Base-by-base conservation (phyloP, 1,284 basidiomycete genomes). In the Trametes sp. region DNA sequence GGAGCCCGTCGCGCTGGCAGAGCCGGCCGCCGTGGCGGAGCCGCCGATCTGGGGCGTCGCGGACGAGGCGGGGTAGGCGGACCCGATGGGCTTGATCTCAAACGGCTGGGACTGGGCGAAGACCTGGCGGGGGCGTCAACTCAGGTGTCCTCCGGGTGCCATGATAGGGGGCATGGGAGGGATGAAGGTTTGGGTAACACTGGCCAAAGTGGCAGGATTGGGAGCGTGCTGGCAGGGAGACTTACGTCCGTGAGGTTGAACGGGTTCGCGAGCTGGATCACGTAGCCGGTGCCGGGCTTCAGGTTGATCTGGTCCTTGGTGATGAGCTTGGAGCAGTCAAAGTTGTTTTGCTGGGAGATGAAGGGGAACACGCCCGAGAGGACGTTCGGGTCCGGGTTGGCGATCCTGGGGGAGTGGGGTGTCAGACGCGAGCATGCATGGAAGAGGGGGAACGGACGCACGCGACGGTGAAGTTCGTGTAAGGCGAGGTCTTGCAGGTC, bases 1-100 rank as follows among this genome's bases (percentile, higher is more conserved):
- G 49, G 73, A 67, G 21, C 74, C 64, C 7, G 75, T 70, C n/a
- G 52, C 33, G 48, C 16, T 53, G 29, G 49, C 49, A 35, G 42
- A 31, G 28, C 74, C 63, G 65, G 14, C 73, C 60, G 19, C 69
- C 65, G 66, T 31, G 63, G 59, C 46, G 49, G 69, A 41, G 58
- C 71, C 54, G 21, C 67, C 61, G 44, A 69, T 68, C 2, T 75
- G 69, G 26, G 77, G 74, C 23, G 80, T 76, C 19, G 80, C 74
- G 23, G 81, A 72, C 4, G 80, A 66, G 16, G 82, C 70, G 21
- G 91, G 89, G 76, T 90, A 94, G 9, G 80, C 11, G 14, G 91
- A 81, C 54, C 86, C 86, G 44, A 78, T 68, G 14, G 88, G 70
- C 73, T 89, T 89, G 77, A 94, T 84, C 73, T 89, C 86, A 75